phyloP scores from a whole-genome alignment of 768 basidiomycete genomes.

The Dioszegia hungarica region DNA sequence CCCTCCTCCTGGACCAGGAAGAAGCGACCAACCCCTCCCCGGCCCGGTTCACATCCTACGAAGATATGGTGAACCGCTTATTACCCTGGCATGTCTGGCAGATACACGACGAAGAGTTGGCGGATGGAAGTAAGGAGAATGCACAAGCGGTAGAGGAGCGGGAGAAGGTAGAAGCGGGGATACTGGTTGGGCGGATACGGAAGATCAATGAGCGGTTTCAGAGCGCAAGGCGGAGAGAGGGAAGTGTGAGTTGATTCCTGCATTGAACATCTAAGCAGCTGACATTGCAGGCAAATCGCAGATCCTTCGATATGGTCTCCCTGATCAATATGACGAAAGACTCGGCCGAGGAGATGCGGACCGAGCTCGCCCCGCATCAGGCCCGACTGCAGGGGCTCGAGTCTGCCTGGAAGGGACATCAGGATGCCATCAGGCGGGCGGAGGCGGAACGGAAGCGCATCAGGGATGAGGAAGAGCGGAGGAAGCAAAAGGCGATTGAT shows the following conservation, averaged over 20 bases:
- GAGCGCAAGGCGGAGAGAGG: slow-evolving; percentile 5
- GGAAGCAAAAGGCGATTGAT: background rate
- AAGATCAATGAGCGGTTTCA: slow-evolving; percentile 13
- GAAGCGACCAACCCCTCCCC: slow-evolving; percentile 7
- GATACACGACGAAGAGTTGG: slow-evolving; percentile 26
- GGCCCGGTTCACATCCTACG: slow-evolving; percentile 10
- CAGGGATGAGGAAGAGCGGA: background rate
- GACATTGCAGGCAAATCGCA: background rate
- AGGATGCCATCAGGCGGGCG: background rate
- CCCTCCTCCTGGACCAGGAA: slow-evolving; percentile 16
- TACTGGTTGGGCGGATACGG: slow-evolving; percentile 2
- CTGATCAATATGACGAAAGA: slow-evolving; percentile 12
- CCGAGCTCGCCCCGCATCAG: background rate
- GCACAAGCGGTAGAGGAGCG: background rate
- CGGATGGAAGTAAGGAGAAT: background rate
- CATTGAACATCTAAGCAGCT: background rate
- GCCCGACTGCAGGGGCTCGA: background rate
- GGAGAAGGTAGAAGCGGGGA: slow-evolving; percentile 12
- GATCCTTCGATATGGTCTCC: slow-evolving; percentile 5
- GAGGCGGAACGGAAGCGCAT: background rate
- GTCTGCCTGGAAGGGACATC: background rate
- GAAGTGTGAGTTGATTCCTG: slow-evolving; percentile 1
- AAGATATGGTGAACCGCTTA: slow-evolving; percentile 25
- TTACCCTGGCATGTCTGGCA: slow-evolving; percentile 36
- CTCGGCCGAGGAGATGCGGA: slow-evolving; percentile 5